Conservation (phyloP, 2,329 filamentous ascomycete species). For the Phoma sp. region DNA sequence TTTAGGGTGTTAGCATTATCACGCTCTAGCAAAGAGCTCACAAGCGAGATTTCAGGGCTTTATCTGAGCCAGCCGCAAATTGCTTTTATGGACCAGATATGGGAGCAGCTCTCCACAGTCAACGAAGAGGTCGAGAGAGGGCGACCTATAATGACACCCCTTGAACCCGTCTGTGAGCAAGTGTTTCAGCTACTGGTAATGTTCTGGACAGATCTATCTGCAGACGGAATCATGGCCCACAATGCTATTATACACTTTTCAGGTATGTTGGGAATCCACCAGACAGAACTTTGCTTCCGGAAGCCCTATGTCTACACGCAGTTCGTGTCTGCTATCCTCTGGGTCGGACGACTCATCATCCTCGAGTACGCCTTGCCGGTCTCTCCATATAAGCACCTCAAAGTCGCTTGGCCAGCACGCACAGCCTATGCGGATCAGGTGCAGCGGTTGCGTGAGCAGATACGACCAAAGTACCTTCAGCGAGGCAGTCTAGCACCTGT, state of each 20-base stretch:
- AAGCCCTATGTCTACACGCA: slow-evolving; percentile 14
- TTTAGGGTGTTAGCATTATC: too few relatives aligned
- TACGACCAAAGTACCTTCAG: slow-evolving; percentile 11
- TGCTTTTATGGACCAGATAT: slow-evolving; percentile 16
- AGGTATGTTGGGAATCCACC: slow-evolving; percentile 13
- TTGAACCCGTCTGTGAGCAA: slow-evolving; percentile 1
- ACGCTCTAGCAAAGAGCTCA: slow-evolving; percentile 13
- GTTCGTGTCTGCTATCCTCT: slow-evolving; percentile 13
- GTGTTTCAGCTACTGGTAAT: slow-evolving; percentile 18
- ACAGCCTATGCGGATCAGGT: slow-evolving; percentile 6
- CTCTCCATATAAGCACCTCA: slow-evolving; percentile 7
- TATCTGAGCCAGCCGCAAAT: slow-evolving; percentile 13
- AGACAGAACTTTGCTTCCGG: slow-evolving; percentile 6
- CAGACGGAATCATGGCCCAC: slow-evolving; percentile 3
- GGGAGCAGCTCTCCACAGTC: slow-evolving; percentile 1
- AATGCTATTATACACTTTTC: slow-evolving; percentile 14
- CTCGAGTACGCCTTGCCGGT: slow-evolving; percentile 15
- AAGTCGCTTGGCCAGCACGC: slow-evolving; percentile 9
- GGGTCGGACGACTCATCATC: slow-evolving; percentile 8
- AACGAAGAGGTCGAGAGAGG: slow-evolving; percentile 1
- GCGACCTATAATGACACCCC: background rate
- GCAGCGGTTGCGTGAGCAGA: slow-evolving; percentile 8
- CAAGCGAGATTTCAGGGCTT: slow-evolving; percentile 9
- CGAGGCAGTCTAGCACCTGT: slow-evolving; percentile 9
- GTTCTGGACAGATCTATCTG: slow-evolving; percentile 16